phyloP scores from a whole-genome alignment of 305 asterid genomes.

The Fraxinus floribunda region DNA sequence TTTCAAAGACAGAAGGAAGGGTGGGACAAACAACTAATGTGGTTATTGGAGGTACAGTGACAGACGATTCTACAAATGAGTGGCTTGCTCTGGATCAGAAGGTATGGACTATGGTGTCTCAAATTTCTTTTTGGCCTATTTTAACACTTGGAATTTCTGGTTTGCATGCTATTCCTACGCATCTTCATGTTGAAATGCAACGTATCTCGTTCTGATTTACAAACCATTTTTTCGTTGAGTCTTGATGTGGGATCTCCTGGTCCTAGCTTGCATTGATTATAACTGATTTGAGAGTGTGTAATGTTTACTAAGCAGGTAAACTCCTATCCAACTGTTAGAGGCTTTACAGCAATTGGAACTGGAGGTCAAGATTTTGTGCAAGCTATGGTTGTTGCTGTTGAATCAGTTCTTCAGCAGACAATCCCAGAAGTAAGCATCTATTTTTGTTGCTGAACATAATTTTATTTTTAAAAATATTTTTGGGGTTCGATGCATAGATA shows the following conservation, averaged over 20 bases:
- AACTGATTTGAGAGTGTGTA: slow-evolving; percentile 7
- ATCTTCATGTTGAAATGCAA: not conserved
- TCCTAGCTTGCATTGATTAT: slow-evolving; percentile 1
- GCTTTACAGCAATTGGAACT: slow-evolving; percentile 93
- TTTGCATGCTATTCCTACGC: not conserved
- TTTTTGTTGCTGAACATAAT: not conserved
- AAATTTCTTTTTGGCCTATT: slow-evolving; percentile 3
- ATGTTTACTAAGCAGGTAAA: slow-evolving; percentile 54
- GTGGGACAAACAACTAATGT: slow-evolving; percentile 92
- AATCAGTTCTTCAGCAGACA: slow-evolving; percentile 74
- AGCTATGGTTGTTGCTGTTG: slow-evolving; percentile 94
- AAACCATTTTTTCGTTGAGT: not conserved
- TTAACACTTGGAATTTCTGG: not conserved
- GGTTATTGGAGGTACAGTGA: slow-evolving; percentile 90
- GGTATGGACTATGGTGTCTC: slow-evolving; percentile 38
- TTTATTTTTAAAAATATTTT: not conserved
- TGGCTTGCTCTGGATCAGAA: slow-evolving; percentile 85
- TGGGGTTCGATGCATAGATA: not conserved
- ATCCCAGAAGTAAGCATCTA: slow-evolving; percentile 67
- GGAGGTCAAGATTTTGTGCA: slow-evolving; percentile 97
- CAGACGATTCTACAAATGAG: slow-evolving; percentile 80
- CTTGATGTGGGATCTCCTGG: not conserved
- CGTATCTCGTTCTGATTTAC: not conserved
- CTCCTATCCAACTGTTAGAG: slow-evolving; percentile 89
- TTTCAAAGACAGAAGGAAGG: slow-evolving; percentile 87